Conservation (phyloP, 2,329 filamentous ascomycete genomes). For the Cladophialophora bantiana region DNA sequence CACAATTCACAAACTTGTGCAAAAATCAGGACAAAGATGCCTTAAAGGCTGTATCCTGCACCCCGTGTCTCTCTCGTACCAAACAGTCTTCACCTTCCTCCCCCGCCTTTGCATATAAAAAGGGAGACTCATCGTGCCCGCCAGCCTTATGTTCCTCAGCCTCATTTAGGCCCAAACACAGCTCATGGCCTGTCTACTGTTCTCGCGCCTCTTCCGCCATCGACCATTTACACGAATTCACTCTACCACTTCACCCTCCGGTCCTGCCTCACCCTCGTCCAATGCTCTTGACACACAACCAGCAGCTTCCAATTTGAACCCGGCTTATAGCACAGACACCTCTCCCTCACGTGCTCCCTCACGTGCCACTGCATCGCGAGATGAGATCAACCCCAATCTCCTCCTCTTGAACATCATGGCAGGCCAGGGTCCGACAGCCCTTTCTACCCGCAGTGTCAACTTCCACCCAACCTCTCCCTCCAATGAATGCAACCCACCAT, state of each 20-base stretch:
- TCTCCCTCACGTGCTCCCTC: not conserved
- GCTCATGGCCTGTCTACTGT: constrained; percentile 13
- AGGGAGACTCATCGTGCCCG: not conserved
- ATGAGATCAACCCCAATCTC: constrained; percentile 6
- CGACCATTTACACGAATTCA: constrained; percentile 9
- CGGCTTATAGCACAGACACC: not conserved
- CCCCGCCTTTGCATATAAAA: not conserved
- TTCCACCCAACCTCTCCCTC: constrained; percentile 13
- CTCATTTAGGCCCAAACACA: not conserved
- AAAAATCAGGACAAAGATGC: not conserved
- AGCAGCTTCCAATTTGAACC: not conserved
- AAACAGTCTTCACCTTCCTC: not conserved
- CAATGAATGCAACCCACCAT: constrained; percentile 15
- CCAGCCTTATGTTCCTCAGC: constrained; percentile 5
- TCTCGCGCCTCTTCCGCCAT: constrained; percentile 20
- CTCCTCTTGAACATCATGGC: constrained; percentile 25
- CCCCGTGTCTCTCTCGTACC: not conserved
- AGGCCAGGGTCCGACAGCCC: constrained; percentile 10
- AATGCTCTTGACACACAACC: not conserved
- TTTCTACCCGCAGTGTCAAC: constrained; percentile 4
- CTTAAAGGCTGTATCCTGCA: not conserved
- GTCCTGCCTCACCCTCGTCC: constrained; percentile 7
- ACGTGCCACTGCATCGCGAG: not conserved
- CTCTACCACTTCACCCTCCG: constrained; percentile 5
- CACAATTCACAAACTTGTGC: not conserved